Percentiles rank a stretch among this genome's conserved stretches.
These are phyloP conservation scores for Thamnidium elegans DNA, from an alignment of 192 early-diverging fungal species.

Conservation along the genomic window DNA sequence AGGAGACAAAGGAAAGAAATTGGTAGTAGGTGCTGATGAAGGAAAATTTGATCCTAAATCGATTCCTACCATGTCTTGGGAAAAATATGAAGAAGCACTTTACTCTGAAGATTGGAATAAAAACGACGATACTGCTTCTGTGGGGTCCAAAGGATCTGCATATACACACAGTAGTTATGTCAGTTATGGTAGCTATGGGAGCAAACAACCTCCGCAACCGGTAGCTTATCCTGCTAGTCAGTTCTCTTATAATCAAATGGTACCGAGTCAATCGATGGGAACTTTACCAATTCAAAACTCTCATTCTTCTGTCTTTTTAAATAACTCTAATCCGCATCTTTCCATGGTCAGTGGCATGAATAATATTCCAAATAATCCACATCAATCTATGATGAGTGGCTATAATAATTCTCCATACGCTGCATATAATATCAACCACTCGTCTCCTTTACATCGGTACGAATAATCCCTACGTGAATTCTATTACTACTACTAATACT, in stretches of 20 bases:
- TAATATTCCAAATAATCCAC: not conserved
- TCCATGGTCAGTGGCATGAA: not conserved
- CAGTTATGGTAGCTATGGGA: constrained; percentile 20
- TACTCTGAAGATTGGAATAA: constrained; percentile 41
- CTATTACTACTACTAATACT: no score
- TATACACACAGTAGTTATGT: constrained; percentile 40
- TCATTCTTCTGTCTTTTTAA: not conserved
- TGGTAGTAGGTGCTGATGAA: constrained; percentile 57
- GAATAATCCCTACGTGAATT: not conserved
- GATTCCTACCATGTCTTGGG: constrained; percentile 76
- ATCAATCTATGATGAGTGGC: constrained; percentile 12
- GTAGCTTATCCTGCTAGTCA: not conserved
- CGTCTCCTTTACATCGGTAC: constrained; percentile 6
- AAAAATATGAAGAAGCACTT: constrained; percentile 72
- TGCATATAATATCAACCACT: constrained; percentile 1
- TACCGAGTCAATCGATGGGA: not conserved
- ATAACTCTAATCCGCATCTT: not conserved
- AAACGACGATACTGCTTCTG: constrained; percentile 30
- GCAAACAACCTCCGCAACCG: not conserved
- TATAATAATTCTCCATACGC: not conserved
- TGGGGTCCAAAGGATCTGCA: constrained; percentile 46
- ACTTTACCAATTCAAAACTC: not conserved
- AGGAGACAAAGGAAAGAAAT: constrained; percentile 77
- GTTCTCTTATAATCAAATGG: not conserved
- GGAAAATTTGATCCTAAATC: constrained; percentile 72